Evolutionary conservation across 371 early-diverging fungal genomes (phyloP).

Genomic region (Phascolomyces articulosus): DNA sequence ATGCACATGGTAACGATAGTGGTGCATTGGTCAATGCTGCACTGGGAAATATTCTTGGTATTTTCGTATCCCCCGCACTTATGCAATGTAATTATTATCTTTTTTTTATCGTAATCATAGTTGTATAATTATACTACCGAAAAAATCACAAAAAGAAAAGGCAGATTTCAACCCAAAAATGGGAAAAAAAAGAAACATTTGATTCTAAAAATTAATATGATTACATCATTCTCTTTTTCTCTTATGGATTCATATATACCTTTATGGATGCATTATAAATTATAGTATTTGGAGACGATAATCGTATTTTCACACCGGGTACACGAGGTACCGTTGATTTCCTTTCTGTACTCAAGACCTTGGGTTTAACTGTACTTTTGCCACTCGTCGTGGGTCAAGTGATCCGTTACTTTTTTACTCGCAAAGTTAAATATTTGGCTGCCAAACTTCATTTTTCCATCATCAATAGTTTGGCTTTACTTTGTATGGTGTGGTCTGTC

Average conservation of each 20-base stretch:
- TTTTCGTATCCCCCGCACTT: conserved; percentile 71
- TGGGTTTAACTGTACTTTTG: conserved; percentile 66
- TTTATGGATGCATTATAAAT: no score
- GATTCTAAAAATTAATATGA: no score
- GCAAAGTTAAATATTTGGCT: conserved; percentile 48
- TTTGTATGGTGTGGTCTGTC: conserved; percentile 74
- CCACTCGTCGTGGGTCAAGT: conserved; percentile 72
- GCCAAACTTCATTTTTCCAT: conserved; percentile 56
- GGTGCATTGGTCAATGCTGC: conserved; percentile 73
- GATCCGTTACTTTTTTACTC: conserved; percentile 58
- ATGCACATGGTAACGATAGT: conserved; percentile 72
- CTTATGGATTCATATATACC: no score
- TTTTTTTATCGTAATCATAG: conserved; percentile 28
- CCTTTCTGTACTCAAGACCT: conserved; percentile 50
- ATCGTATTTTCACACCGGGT: conserved; percentile 42
- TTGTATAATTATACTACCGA: no score
- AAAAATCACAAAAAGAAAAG: no score
- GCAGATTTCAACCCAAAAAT: no score
- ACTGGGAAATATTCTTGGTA: conserved; percentile 68
- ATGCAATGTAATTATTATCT: conserved; percentile 47
- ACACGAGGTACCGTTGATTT: conserved; percentile 53
- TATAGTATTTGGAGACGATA: conserved; percentile 42
- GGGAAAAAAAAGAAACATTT: no score
- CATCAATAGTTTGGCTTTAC: conserved; percentile 60
- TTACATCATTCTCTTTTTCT: no score